These are phyloP conservation scores for Aspergillus sp. DNA, from an alignment of 2,329 filamentous ascomycete species.

Conservation along the genomic window DNA sequence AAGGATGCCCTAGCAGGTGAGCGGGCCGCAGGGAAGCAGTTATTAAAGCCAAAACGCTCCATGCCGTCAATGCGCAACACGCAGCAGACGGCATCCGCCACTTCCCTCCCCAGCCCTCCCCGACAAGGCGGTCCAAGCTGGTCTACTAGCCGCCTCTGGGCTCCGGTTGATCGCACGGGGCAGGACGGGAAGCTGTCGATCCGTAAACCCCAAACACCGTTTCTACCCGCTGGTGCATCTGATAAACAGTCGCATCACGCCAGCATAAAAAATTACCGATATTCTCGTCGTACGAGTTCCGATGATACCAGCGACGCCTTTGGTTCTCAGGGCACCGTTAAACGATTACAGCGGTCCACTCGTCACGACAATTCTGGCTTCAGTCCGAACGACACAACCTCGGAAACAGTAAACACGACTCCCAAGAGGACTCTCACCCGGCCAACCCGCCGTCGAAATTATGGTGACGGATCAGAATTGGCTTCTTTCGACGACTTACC, in stretches of 20 bases:
- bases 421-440: constrained; percentile 74
- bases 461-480: constrained; percentile 90
- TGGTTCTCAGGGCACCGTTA: constrained; percentile 44
- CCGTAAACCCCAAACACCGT: constrained; percentile 70
- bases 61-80: constrained; percentile 60
- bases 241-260: constrained; percentile 78
- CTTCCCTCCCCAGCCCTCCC: constrained; percentile 43
- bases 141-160: constrained; percentile 63
- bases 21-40: constrained; percentile 57
- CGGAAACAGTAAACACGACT: constrained; percentile 57
- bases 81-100: constrained; percentile 34
- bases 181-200: constrained; percentile 47
- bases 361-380: constrained; percentile 56
- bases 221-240: constrained; percentile 76
- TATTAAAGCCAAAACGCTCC: constrained; percentile 64
- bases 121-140: constrained; percentile 42
- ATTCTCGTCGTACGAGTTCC: constrained; percentile 80
- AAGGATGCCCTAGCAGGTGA: constrained; percentile 47
- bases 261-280: constrained; percentile 69
- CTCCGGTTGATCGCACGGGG: constrained; percentile 66
- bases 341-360: constrained; percentile 45
- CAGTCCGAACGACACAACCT: constrained; percentile 51
- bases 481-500: constrained; percentile 94
- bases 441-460: constrained; percentile 71
- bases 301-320: constrained; percentile 64